Conservation (phyloP, 768 basidiomycete species). For the Leccinum disarticulatum region DNA sequence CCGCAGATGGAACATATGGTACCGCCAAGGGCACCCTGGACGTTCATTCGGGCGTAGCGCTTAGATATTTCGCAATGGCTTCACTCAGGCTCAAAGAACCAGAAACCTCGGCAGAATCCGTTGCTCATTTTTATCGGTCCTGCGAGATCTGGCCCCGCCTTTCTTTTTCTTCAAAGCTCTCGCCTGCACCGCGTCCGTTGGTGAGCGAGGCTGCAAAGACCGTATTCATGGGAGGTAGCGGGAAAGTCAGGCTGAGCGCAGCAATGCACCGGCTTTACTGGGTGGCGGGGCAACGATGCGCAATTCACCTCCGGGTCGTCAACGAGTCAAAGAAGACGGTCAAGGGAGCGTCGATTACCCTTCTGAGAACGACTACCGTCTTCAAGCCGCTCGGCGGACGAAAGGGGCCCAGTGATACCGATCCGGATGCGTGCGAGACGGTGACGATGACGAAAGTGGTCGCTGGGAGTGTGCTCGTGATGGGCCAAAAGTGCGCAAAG, state of each 20-base stretch:
- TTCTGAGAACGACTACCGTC: too few relatives aligned
- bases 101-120: constrained; percentile 57
- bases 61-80: constrained; percentile 82
- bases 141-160: constrained; percentile 80
- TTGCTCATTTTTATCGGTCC: constrained; percentile 87
- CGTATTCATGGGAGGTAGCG: constrained; percentile 62
- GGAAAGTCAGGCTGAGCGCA: constrained; percentile 65
- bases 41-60: constrained; percentile 55
- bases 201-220: constrained; percentile 53
- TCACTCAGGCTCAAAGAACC: constrained; percentile 73
- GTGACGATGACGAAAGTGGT: constrained; percentile 62
- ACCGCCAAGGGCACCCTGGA: constrained; percentile 57
- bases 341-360: too few relatives aligned
- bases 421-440: constrained; percentile 64
- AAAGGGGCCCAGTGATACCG: constrained; percentile 34
- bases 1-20: constrained; percentile 51
- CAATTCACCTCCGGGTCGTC: constrained; percentile 58
- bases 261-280: constrained; percentile 70
- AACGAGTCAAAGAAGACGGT: constrained; percentile 72
- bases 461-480: constrained; percentile 62
- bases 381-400: constrained; percentile 49
- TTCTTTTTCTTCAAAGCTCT: constrained; percentile 58
- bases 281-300: constrained; percentile 80
- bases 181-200: constrained; percentile 58
- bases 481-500: constrained; percentile 58